Evolutionary conservation across 257 asterid genomes (phyloP).

Genomic region (Capsicum chinense): DNA sequence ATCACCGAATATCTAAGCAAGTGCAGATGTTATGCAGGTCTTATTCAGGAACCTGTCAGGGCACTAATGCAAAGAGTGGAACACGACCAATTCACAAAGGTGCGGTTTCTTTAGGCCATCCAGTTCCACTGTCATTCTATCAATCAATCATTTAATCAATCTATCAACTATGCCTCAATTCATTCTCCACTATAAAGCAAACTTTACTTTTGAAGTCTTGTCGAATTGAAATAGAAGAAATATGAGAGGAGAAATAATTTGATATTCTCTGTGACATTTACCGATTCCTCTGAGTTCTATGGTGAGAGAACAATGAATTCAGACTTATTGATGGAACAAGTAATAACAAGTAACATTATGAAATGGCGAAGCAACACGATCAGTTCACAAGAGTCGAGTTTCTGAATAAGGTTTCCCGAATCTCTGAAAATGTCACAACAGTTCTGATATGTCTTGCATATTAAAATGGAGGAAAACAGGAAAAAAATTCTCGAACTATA

Average conservation of each 20-base stretch:
- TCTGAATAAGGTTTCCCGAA: background rate
- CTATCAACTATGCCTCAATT: constrained; percentile 21
- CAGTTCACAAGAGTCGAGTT: background rate
- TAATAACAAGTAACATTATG: background rate
- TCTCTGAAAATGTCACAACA: background rate
- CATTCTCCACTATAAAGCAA: background rate
- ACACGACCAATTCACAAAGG: constrained; percentile 74
- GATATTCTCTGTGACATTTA: background rate
- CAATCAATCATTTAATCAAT: constrained; percentile 13
- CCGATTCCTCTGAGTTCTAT: background rate
- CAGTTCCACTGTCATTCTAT: constrained; percentile 25
- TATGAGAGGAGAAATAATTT: constrained; percentile 1
- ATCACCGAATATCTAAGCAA: background rate
- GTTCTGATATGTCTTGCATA: background rate
- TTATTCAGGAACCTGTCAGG: constrained; percentile 79
- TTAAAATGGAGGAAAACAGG: background rate
- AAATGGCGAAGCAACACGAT: background rate
- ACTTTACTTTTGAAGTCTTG: constrained; percentile 11
- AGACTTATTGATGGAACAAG: background rate
- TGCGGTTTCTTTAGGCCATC: constrained; percentile 38
- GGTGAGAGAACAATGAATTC: background rate
- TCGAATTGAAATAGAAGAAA: constrained; percentile 18
- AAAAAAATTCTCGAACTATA: background rate
- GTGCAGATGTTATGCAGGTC: constrained; percentile 58
- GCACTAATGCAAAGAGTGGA: constrained; percentile 79